Base-by-base conservation (phyloP, 176 grass and related monocot species). In the Ensete ventricosum region DNA sequence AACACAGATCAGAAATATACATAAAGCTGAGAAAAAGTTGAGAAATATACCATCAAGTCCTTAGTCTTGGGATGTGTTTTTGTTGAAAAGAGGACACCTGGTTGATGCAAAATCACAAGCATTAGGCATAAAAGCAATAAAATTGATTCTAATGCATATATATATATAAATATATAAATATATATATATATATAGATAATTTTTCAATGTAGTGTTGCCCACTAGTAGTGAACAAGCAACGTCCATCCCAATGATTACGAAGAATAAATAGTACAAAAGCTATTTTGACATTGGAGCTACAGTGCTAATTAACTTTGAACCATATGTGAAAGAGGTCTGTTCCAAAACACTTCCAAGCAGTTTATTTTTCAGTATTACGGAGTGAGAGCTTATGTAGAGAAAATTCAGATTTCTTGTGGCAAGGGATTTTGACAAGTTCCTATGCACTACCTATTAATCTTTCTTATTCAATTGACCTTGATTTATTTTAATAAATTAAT, bases 41-140 rank as follows among this genome's bases (percentile, higher is more conserved):
- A 51, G 22, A 74, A 55, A 14, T 25, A 22, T 55, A 74, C 72
- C 72, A 74, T 74, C 53, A 74, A 10, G 53, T 74, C 21, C 53
- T 74, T 74, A 1, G 72, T 74, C 72, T 74, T 74, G 12, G 53
- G 53, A 27, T 74, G 72, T 11, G 57, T 55, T 74, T 74, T 74
- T 74, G 72, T 55, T 57, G 72, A 74, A 53, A 74, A 74, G 52
- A 74, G 23, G 11, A 58, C 72, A 12, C 53, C 72, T 74, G 72
- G 53, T 25, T 74, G 53, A 51, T 74, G 14, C 27, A 1, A 29
- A 9, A 57, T 7, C 1, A 27, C 16, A 55, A 55, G 21, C 10
- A 70, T 65, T 65, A 50, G 68, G 1, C 52, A 25, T 1, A 16
- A 74, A 26, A 25, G 12, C 12, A 74, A 54, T 55, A 16, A 1